Base-by-base conservation (phyloP, 768 basidiomycete species). In the Imleria badia region DNA sequence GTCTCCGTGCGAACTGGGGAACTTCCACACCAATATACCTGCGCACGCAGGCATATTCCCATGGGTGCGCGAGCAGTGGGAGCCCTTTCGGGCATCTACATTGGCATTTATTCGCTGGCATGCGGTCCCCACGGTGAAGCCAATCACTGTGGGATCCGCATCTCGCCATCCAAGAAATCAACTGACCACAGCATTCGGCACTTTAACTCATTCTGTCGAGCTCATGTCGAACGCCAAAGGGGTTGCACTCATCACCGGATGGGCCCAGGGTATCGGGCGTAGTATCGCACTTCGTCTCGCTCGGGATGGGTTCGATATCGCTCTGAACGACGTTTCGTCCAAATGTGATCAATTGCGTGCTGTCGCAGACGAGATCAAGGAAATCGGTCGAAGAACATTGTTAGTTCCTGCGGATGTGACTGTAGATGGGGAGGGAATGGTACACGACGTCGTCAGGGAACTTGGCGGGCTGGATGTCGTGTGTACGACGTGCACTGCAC, bases 181-280 rank as follows among this genome's bases (percentile, higher is more conserved):
- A 26, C 26, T 26, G 26, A 26, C 26, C 26, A 6, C 26, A 26
- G 1, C 39, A 40, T n/a, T n/a, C 39, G 13, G n/a, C n/a, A n/a
- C 26, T 26, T 26, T 6, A 4, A 6, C 6, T 6, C 26, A 26
- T 26, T 26, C 26, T 26, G 4, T 26, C 26, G 26, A 26, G 26
- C 26, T 26, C 26, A 40, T 40, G 39, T 40, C 39, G 20, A 19
- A 38, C 17, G 8, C 53, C 30, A 76, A 55, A 39, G 70, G 75
- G 13, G 45, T 66, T 30, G 67, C 69, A 1, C 60, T 73, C 42
- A 40, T 73, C 40, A 73, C 70, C 19, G 69, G 71, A 26, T 62
- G 66, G 4, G 64, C 64, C 1, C 69, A 66, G 45, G 69, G 70
- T 11, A 57, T 72, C n/a, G 72, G 72, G 2, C 58, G 42, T 11